These are phyloP conservation scores for Cochlearia excelsa DNA, from an alignment of 345 rosid genomes.

Conservation along the genomic window DNA sequence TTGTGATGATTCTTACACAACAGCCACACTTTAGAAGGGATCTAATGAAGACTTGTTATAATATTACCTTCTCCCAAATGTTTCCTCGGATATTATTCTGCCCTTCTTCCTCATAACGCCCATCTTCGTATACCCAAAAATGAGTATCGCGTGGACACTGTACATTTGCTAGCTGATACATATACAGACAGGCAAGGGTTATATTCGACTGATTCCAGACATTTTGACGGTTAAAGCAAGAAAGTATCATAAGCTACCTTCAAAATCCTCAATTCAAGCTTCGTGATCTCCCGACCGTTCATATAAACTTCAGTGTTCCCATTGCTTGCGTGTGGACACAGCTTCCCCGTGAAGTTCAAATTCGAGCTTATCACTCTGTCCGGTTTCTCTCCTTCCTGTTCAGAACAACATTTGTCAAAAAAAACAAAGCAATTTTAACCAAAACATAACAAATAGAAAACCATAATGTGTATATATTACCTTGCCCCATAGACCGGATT, in stretches of 20 bases:
- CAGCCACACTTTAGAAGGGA: not conserved
- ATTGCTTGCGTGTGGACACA: slow-evolving; percentile 67
- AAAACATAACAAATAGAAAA: slow-evolving; percentile 4
- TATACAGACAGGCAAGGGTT: slow-evolving; percentile 23
- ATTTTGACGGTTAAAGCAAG: slow-evolving; percentile 7
- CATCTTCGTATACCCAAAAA: slow-evolving; percentile 94
- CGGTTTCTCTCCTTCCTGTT: slow-evolving; percentile 95
- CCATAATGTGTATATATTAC: slow-evolving; percentile 35
- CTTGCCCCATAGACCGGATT: slow-evolving; percentile 98
- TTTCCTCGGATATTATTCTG: slow-evolving; percentile 88
- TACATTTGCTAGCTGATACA: slow-evolving; percentile 68
- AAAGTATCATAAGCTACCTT: slow-evolving; percentile 45
- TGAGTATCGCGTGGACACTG: slow-evolving; percentile 88
- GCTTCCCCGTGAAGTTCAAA: slow-evolving; percentile 81
- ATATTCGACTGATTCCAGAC: not conserved
- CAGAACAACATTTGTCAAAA: slow-evolving; percentile 29
- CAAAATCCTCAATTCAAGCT: slow-evolving; percentile 71
- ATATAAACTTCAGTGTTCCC: slow-evolving; percentile 90
- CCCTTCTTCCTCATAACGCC: slow-evolving; percentile 90
- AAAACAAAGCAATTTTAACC: not conserved
- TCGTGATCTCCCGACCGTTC: slow-evolving; percentile 93
- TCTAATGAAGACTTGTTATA: not conserved
- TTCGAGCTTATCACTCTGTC: slow-evolving; percentile 79
- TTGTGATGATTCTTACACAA: not conserved
- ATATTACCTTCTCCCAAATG: slow-evolving; percentile 81